Percentiles rank a stretch among this genome's conserved stretches.
phyloP scores from a whole-genome alignment of 768 basidiomycete genomes.

The Pleurotus salmoneostramineus region DNA sequence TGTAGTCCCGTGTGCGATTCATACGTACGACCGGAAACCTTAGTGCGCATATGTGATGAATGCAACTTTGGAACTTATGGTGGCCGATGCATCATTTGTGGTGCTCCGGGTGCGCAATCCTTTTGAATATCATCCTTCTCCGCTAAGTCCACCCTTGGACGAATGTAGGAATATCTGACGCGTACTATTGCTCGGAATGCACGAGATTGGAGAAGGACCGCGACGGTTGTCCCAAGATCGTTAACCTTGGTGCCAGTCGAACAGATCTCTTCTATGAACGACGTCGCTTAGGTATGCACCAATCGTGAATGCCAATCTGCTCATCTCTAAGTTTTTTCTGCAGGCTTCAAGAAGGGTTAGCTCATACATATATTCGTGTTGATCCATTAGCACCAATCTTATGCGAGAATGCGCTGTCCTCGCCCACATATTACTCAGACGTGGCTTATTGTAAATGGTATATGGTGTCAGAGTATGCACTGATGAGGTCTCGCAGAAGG shows the following conservation, averaged over 20 bases:
- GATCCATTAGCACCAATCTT: background rate
- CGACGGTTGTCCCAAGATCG: slow-evolving; percentile 98
- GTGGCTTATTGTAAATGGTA: no score
- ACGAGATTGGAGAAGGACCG: slow-evolving; percentile 96
- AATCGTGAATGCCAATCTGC: slow-evolving; percentile 1
- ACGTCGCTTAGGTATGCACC: slow-evolving; percentile 65
- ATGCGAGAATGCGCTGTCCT: background rate
- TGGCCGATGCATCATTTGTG: slow-evolving; percentile 96
- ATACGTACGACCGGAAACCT: slow-evolving; percentile 96
- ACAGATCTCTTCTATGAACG: slow-evolving; percentile 93
- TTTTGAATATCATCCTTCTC: background rate
- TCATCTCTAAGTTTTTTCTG: background rate
- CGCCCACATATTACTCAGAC: no score
- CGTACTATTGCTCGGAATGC: slow-evolving; percentile 98
- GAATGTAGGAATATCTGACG: slow-evolving; percentile 89
- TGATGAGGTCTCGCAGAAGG: no score
- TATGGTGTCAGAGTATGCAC: no score
- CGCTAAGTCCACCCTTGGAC: background rate
- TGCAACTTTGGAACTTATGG: slow-evolving; percentile 99
- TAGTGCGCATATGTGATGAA: slow-evolving; percentile 98
- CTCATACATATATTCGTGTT: background rate
- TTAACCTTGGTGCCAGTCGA: slow-evolving; percentile 91
- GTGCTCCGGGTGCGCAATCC: slow-evolving; percentile 72
- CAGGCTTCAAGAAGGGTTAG: slow-evolving; percentile 71
- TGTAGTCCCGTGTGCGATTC: slow-evolving; percentile 96